Evolutionary conservation across 768 basidiomycete species (phyloP), one percentile per base, ranked within the genome.

Genomic region (Hydnomerulius pinastri): DNA sequence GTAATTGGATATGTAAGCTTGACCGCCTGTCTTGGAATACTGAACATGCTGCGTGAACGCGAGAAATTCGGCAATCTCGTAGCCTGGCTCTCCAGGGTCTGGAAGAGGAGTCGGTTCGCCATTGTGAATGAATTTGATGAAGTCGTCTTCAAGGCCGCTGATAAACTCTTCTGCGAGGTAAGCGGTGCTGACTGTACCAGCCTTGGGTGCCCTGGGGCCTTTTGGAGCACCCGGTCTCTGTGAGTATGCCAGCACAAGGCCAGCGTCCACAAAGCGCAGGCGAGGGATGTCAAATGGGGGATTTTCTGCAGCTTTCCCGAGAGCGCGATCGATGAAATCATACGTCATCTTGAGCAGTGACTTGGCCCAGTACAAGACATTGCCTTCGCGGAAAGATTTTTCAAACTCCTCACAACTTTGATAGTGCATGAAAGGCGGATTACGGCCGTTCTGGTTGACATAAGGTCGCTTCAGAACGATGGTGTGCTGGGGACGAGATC

Each of bases 91-190:
- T 2, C 20, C 33, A 1, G 20, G 8, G 2, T 39, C 33, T 0
- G 29, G 48, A 3, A 24, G 28, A n/a, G 43, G 53, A 4, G 24
- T 10, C 12, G 21, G 29, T 13, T 46, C 32, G 15, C 30, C 17
- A 15, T 53, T 53, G 21, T 53, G 51, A 18, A 57, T 53, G 13
- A 27, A 54, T 12, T 57, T 57, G 12, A 39, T 12, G 27, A 53
- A 53, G 1, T 1, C 18, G 15, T 30, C 20, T 1, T 28, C 6
- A 12, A 17, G 4, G 6, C 20, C 37, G 3, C 25, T 18, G 6
- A 57, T 57, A 6, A 11, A 12, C 21, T 57, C 56, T 17, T 57
- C 49, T 0, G 33, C 18, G 6, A 57, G 53, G 27, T 57, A 57
- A 0, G 28, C 27, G 5, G 32, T 17, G 0, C 11, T 36, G 24